phyloP scores from a whole-genome alignment of 1,284 basidiomycete genomes.

The Ustilago esculenta region DNA sequence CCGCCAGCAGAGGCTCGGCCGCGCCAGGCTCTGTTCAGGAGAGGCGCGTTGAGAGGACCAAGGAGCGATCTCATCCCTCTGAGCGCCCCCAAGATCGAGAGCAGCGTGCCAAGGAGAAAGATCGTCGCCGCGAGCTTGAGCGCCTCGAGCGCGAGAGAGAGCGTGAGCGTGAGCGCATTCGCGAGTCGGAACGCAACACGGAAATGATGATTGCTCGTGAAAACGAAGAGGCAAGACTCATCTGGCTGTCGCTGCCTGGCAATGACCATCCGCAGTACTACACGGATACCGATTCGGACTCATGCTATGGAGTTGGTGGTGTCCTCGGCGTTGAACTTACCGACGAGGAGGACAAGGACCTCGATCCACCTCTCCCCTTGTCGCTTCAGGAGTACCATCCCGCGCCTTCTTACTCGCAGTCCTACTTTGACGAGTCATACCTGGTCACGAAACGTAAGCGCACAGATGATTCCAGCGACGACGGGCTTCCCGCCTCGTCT shows the following conservation, averaged over 20 bases:
- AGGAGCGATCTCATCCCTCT: constrained; percentile 24
- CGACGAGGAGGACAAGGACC: constrained; percentile 48
- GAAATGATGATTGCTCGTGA: constrained; percentile 51
- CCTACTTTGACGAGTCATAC: constrained; percentile 20
- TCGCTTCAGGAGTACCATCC: constrained; percentile 39
- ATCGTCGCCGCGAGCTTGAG: constrained; percentile 43
- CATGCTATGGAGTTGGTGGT: constrained; percentile 42
- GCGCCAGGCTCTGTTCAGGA: constrained; percentile 17
- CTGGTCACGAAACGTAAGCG: constrained; percentile 35
- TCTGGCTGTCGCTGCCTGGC: constrained; percentile 55
- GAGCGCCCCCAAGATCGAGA: constrained; percentile 46
- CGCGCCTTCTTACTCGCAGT: constrained; percentile 30
- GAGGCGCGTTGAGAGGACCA: constrained; percentile 24
- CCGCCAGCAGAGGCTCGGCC: constrained; percentile 12
- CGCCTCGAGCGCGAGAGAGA: constrained; percentile 37
- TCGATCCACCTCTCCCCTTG: constrained; percentile 38
- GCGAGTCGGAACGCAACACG: constrained; percentile 41
- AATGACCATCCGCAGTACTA: constrained; percentile 60
- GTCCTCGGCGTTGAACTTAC: constrained; percentile 36
- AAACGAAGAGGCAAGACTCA: constrained; percentile 49
- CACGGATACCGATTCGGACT: constrained; percentile 56
- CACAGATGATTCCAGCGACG: constrained; percentile 5
- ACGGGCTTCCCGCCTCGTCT: background rate
- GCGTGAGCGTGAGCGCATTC: constrained; percentile 45
- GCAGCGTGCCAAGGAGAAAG: constrained; percentile 42